These are phyloP conservation scores for Monilinia polystroma DNA, from an alignment of 2,329 filamentous ascomycete species.

Conservation along the genomic window DNA sequence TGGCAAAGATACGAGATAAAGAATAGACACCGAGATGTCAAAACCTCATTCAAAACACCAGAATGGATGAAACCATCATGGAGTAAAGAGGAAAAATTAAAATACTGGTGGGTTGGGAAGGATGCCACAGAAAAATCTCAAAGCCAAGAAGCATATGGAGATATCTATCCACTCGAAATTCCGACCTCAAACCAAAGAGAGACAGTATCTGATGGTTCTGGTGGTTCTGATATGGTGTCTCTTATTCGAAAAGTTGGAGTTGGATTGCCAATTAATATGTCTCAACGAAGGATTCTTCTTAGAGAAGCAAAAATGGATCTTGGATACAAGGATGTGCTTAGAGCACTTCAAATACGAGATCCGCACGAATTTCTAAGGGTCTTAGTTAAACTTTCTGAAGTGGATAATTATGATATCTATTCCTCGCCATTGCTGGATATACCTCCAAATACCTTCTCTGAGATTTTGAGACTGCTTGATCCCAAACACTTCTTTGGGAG, in stretches of 20 bases:
- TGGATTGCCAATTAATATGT: neutral
- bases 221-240: constrained; percentile 12
- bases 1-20: constrained; percentile 11
- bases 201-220: neutral
- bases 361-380: constrained; percentile 14
- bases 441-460: constrained; percentile 58
- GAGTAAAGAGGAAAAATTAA: constrained; percentile 9
- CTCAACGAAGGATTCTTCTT: constrained; percentile 12
- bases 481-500: constrained; percentile 52
- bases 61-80: constrained; percentile 14
- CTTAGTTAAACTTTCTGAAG: constrained; percentile 26
- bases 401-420: constrained; percentile 25
- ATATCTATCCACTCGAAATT: constrained; percentile 15
- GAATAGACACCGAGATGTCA: neutral
- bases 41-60: constrained; percentile 5
- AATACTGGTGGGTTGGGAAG: constrained; percentile 8
- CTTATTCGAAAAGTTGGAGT: constrained; percentile 16
- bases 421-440: constrained; percentile 18
- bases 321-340: constrained; percentile 15
- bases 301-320: constrained; percentile 4
- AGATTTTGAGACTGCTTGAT: constrained; percentile 62
- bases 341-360: constrained; percentile 15
- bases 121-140: constrained; percentile 14
- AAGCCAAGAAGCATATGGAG: constrained; percentile 18
- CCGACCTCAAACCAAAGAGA: neutral